A percentile compares a stretch with the other conserved stretches of the same genome.
phyloP scores from a whole-genome alignment of 352 stramenopile genomes.

The Globisporangium viniferum region DNA sequence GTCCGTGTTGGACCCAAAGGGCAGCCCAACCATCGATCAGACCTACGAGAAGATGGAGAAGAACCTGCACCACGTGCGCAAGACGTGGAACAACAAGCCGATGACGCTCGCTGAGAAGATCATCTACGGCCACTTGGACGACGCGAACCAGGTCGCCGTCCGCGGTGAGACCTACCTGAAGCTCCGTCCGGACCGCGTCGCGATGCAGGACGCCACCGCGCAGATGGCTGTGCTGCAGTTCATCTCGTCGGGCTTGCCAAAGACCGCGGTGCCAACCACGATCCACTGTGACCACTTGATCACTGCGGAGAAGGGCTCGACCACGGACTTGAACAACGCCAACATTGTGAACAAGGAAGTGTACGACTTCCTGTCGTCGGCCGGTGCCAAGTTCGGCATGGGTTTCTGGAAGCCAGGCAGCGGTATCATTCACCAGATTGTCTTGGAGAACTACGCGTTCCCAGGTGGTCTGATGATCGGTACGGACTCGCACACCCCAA shows the following conservation, averaged over 20 bases:
- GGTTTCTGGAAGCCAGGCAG: constrained; percentile 93
- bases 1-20: constrained; percentile 88
- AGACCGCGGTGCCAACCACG: constrained; percentile 90
- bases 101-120: constrained; percentile 94
- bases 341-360: constrained; percentile 91
- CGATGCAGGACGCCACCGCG: constrained; percentile 93
- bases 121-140: constrained; percentile 93
- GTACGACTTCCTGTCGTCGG: constrained; percentile 91
- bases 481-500: constrained; percentile 93
- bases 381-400: constrained; percentile 92
- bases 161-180: constrained; percentile 92
- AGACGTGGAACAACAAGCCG: constrained; percentile 86
- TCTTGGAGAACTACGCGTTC: constrained; percentile 95
- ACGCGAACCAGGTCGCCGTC: constrained; percentile 76
- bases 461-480: constrained; percentile 94
- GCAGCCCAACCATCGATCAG: constrained; percentile 91
- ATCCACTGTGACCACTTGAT: constrained; percentile 96
- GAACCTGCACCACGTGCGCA: constrained; percentile 87
- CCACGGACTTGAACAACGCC: constrained; percentile 82
- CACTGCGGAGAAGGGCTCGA: constrained; percentile 90
- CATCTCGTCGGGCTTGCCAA: constrained; percentile 92
- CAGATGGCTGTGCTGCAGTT: constrained; percentile 96
- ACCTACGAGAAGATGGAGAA: constrained; percentile 92
- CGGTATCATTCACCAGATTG: constrained; percentile 94
- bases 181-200: constrained; percentile 90